Base-by-base conservation (phyloP, 345 rosid genomes). In the Durio zibethinus region DNA sequence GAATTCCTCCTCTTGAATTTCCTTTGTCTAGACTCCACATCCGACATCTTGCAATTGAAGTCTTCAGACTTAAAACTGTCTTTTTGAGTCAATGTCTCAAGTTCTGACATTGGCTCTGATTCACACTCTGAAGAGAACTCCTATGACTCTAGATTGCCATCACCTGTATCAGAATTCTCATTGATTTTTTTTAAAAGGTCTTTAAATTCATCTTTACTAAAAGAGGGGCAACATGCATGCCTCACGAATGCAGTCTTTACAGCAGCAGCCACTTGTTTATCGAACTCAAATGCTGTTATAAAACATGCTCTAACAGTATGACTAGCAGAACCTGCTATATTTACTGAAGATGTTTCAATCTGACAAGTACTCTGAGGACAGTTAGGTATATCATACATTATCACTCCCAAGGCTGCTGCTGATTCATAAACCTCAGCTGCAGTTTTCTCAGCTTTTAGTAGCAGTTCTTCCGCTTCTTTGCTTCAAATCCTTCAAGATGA, bases 251-350 rank as follows among this genome's bases (percentile, higher is more conserved):
- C 99, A 75, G 82, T 77, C 83, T 92, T 97, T 66, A 94, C 97
- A 56, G 95, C 97, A 54, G 93, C 88, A 68, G 97, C 93, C 38
- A 97, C 98, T 87, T 97, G 90, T 85, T 92, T 94, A 80, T 97
- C 97, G 0, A 97, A 97, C 75, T 92, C 97, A 79, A 94, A 94
- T 59, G 94, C 90, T 47, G 95, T 92, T 87, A 91, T 94, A 43
- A 97, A 96, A 68, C 97, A 97, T 21, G 95, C 92, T 62, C 89
- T 89, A 42, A 91, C 90, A 7, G 89, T 90, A 81, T 89, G 95
- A 72, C 97, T 85, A 72, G 93, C 82, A 80, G 90, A 89, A 21
- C 84, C 86, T 47, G 84, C 89, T 79, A 82, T 89, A 61, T 83
- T 82, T 72, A 64, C 73, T 2, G 83, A 83, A 47, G 89, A 88